Percentiles rank a stretch among this genome's conserved stretches.
Conservation (phyloP, 192 early-diverging fungal genomes). For the Jimgerdemannia flammicorona region DNA sequence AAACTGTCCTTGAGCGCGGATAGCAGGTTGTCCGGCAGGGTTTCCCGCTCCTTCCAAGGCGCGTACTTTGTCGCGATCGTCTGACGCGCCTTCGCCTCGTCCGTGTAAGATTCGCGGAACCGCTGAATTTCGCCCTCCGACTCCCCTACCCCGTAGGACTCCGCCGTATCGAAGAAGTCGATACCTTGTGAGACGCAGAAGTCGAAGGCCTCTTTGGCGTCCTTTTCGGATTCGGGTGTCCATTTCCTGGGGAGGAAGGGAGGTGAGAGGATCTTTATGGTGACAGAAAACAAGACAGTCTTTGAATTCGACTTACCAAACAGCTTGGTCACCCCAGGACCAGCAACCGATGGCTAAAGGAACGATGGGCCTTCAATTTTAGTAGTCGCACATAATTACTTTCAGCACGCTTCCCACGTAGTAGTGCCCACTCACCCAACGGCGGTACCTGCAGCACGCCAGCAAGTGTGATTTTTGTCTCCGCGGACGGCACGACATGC, state of each 20-base stretch:
- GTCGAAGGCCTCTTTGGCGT: slow-evolving; percentile 37
- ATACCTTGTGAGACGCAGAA: slow-evolving; percentile 25
- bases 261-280: neutral
- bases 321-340: slow-evolving; percentile 39
- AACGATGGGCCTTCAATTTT: neutral
- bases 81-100: neutral
- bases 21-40: slow-evolving; percentile 35
- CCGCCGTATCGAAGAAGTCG: slow-evolving; percentile 50
- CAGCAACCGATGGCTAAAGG: slow-evolving; percentile 35
- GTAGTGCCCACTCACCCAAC: slow-evolving; percentile 2
- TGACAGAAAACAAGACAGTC: neutral
- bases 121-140: slow-evolving; percentile 36
- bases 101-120: slow-evolving; percentile 4
- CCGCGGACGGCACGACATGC: slow-evolving; percentile 24
- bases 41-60: slow-evolving; percentile 27
- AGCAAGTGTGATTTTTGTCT: slow-evolving; percentile 33
- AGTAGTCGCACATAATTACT: neutral
- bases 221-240: slow-evolving; percentile 34
- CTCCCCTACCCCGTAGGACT: slow-evolving; percentile 43
- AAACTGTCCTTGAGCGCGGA: slow-evolving; percentile 39
- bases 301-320: neutral
- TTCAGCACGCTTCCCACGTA: neutral
- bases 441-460: slow-evolving; percentile 31
- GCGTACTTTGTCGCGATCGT: slow-evolving; percentile 49
- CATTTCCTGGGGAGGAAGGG: slow-evolving; percentile 22